These are phyloP conservation scores for Ocimum tenuiflorum DNA, from an alignment of 257 asterid species.

Conservation along the genomic window DNA sequence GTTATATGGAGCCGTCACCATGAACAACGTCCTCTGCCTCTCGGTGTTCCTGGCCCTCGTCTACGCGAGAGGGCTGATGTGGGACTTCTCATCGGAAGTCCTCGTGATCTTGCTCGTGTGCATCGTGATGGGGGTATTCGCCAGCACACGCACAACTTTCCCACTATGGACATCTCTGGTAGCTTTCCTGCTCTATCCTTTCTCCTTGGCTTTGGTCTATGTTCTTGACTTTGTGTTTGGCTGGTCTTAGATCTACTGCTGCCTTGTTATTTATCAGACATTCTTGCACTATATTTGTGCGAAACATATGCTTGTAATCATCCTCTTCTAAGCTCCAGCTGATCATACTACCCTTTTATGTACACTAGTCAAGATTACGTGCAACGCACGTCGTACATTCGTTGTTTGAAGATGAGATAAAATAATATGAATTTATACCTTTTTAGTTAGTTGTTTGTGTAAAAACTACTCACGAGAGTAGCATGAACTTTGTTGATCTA, in stretches of 20 bases:
- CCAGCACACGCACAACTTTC: constrained; percentile 72
- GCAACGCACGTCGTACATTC: no score
- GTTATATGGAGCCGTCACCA: constrained; percentile 89
- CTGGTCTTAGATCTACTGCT: constrained; percentile 48
- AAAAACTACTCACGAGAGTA: no score
- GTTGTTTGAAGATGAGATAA: no score
- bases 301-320: no score
- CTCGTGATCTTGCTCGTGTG: constrained; percentile 79
- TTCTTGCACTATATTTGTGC: no score
- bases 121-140: constrained; percentile 70
- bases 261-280: no score
- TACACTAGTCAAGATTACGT: no score
- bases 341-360: no score
- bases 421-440: no score
- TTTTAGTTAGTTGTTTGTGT: no score
- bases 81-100: constrained; percentile 97
- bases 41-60: constrained; percentile 87
- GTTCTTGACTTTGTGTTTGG: constrained; percentile 81
- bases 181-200: constrained; percentile 69
- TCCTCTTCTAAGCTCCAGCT: no score
- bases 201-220: constrained; percentile 75
- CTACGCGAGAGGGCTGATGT: constrained; percentile 58
- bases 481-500: no score
- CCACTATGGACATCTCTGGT: constrained; percentile 76
- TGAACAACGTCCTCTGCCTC: constrained; percentile 79